Conservation (phyloP, 805 yeast genomes). For the Candida maesae region DNA sequence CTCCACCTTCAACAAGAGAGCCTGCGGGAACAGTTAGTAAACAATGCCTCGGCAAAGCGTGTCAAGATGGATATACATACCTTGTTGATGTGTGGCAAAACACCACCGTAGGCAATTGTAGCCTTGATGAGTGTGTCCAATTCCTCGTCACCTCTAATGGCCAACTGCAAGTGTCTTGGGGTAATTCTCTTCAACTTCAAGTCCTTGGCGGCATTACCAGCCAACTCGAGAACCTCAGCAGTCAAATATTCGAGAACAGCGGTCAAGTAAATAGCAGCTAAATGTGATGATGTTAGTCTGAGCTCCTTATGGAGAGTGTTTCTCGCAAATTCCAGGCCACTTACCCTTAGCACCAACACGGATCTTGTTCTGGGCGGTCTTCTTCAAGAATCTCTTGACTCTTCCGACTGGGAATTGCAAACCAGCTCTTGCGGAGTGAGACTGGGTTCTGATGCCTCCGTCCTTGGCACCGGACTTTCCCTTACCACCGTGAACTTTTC, state of each 20-base stretch:
- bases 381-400: conserved; percentile 93
- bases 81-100: conserved; percentile 56
- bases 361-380: conserved; percentile 78
- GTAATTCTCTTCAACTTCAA: conserved; percentile 94
- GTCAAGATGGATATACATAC: conserved; percentile 13
- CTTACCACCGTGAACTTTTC: conserved; percentile 95
- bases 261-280: conserved; percentile 88
- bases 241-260: conserved; percentile 95
- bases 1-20: conserved; percentile 26
- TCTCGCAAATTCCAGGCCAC: conserved; percentile 4
- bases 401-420: conserved; percentile 98
- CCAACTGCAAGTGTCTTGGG: conserved; percentile 94
- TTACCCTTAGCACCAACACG: conserved; percentile 73
- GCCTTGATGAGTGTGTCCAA: conserved; percentile 91
- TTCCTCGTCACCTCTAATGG: conserved; percentile 98
- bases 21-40: conserved; percentile 18
- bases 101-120: conserved; percentile 98
- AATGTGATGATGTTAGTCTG: conserved; percentile 10
- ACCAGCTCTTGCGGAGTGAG: conserved; percentile 94
- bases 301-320: too few relatives aligned
- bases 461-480: conserved; percentile 88
- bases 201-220: conserved; percentile 98
- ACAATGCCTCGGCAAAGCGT: background rate
- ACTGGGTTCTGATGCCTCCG: conserved; percentile 59
- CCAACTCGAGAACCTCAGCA: conserved; percentile 95